Percentiles rank a stretch among this genome's conserved stretches.
These are phyloP conservation scores for Rhizopus microsporus DNA, from an alignment of 371 early-diverging fungal genomes.

Conservation along the genomic window DNA sequence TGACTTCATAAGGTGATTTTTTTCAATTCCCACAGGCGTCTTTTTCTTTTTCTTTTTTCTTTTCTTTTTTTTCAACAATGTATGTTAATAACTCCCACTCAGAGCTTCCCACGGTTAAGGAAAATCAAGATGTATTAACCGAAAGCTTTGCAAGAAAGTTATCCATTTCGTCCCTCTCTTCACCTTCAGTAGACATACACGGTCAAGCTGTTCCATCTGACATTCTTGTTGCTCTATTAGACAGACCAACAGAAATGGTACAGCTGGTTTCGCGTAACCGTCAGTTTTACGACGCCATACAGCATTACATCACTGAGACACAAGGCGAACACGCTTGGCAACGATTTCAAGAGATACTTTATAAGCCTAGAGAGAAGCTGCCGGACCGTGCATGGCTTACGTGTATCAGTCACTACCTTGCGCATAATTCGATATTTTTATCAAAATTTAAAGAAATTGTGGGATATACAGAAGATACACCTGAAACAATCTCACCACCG, in stretches of 20 bases:
- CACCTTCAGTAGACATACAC: slow-evolving; percentile 30
- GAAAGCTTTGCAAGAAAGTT: slow-evolving; percentile 12
- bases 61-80: background rate
- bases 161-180: slow-evolving; percentile 15
- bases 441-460: slow-evolving; percentile 48
- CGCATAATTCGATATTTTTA: slow-evolving; percentile 45
- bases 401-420: slow-evolving; percentile 36
- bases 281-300: slow-evolving; percentile 36
- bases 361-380: slow-evolving; percentile 41
- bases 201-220: slow-evolving; percentile 36
- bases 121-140: slow-evolving; percentile 8
- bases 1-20: slow-evolving; percentile 18
- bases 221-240: slow-evolving; percentile 42
- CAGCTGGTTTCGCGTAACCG: slow-evolving; percentile 29
- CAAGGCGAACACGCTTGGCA: slow-evolving; percentile 42
- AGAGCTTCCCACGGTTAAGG: background rate
- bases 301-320: slow-evolving; percentile 40
- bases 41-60: slow-evolving; percentile 9
- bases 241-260: slow-evolving; percentile 42
- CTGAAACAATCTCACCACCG: slow-evolving; percentile 5
- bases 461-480: slow-evolving; percentile 31
- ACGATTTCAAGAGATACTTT: slow-evolving; percentile 36
- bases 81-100: background rate
- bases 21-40: background rate
- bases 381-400: slow-evolving; percentile 43